Base-by-base conservation (phyloP, 108 stramenopile species). In the Pseudonitzschia multiseries region DNA sequence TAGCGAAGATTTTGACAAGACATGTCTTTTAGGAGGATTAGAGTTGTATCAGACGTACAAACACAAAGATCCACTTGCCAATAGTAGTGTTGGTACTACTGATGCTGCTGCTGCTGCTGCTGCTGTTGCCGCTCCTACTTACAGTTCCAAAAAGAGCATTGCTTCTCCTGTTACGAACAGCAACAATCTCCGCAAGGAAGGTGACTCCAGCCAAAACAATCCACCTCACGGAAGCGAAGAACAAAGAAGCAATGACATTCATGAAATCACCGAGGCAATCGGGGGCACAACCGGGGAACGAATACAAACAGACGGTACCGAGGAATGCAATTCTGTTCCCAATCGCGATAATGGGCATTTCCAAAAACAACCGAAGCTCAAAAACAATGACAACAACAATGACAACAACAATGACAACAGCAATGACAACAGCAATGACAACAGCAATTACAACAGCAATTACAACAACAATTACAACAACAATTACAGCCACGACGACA, bases 1-100 rank as follows among this genome's bases (percentile, higher is more conserved):
- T 21, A 22, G 28, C 31, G 67, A 68, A 68, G 67, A 68, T 18
- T 51, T 50, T 22, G 67, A 68, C 42, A 40, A 33, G 29, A 28
- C 2, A 0, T 62, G 61, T 40, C 36, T 62, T 12, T 9, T 13
- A 17, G 40, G 36, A 40, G 61, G 61, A 40, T n/a, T 62, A 3
- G 13, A 40, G 29, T 18, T 62, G 33, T 62, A 62, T 62, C 2
- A 33, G 29, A 12, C 14, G 61, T 40, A 62, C 32, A 62, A 62
- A 4, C 21, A 62, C 61, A 4, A 40, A n/a, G 61, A 62, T 33
- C 29, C 61, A n/a, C 54, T 56, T 10, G 15, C 15, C 9, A 26
- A 31, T 59, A 14, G 15, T 8, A 14, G 22, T 59, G 57, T 14
- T 4, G 24, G 22, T 17, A 4, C 29, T 31, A 14, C 57, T 31